Conservation (phyloP, 2,329 filamentous ascomycete species). For the Trichoderma guizhouense region DNA sequence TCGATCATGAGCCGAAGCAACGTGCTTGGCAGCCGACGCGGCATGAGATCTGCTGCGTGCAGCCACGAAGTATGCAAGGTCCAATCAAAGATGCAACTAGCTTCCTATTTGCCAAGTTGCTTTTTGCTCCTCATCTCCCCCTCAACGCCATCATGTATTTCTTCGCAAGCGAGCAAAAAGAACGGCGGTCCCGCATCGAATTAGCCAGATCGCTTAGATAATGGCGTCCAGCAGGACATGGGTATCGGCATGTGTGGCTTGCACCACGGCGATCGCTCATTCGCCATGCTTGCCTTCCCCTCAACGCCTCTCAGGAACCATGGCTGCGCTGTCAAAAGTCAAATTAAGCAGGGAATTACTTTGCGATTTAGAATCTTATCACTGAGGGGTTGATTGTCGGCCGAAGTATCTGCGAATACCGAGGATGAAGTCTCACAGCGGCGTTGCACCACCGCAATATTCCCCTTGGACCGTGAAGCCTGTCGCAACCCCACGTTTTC, state of each 20-base stretch:
- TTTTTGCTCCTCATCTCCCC: not conserved
- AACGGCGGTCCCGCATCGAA: not conserved
- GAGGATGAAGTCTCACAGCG: not conserved
- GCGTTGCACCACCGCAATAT: not conserved
- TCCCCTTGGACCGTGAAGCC: not conserved
- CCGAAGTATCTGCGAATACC: not conserved
- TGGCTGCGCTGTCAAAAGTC: slow-evolving; percentile 12
- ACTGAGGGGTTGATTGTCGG: not conserved
- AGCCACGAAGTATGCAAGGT: not conserved
- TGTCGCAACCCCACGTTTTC: slow-evolving; percentile 11
- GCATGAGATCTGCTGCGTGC: not conserved
- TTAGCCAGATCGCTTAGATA: slow-evolving; percentile 2
- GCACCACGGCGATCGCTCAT: not conserved
- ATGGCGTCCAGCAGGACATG: slow-evolving; percentile 10
- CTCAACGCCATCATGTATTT: not conserved
- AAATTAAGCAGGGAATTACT: not conserved
- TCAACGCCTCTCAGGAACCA: slow-evolving; percentile 12
- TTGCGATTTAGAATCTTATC: not conserved
- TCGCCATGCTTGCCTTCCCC: not conserved
- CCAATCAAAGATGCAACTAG: not conserved
- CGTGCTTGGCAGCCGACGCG: not conserved
- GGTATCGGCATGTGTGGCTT: not conserved
- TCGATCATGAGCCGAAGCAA: not conserved
- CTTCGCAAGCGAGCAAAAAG: not conserved
- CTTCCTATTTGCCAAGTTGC: not conserved